Conservation (phyloP, 768 basidiomycete genomes). For the Daedalea quercina region DNA sequence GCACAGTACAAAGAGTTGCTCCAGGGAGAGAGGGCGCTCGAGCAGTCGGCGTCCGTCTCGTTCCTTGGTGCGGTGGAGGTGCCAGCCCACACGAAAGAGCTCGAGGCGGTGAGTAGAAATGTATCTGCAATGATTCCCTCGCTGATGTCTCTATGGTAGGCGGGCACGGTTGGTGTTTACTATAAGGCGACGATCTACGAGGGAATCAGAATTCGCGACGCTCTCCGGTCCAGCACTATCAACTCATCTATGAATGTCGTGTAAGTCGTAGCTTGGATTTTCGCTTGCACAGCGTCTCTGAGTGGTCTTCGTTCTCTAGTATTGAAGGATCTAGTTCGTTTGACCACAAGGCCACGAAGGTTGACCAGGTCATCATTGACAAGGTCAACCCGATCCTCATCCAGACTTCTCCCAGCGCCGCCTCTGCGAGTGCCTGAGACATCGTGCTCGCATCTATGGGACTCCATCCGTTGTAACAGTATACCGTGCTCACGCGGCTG, state of each 20-base stretch:
- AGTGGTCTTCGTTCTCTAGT: background rate
- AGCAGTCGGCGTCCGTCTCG: constrained; percentile 23
- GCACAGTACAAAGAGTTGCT: constrained; percentile 34
- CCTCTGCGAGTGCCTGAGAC: no score
- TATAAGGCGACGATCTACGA: constrained; percentile 18
- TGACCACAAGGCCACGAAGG: background rate
- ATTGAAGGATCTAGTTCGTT: background rate
- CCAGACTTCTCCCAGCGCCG: no score
- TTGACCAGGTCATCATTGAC: background rate
- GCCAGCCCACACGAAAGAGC: background rate
- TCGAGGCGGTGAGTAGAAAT: background rate
- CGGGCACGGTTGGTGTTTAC: constrained; percentile 21
- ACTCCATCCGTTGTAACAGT: no score
- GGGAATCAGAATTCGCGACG: constrained; percentile 14
- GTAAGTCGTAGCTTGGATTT: background rate
- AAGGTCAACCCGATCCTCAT: background rate
- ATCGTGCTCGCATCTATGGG: no score
- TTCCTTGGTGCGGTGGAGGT: constrained; percentile 22
- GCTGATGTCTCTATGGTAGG: constrained; percentile 13
- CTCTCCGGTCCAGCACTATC: constrained; percentile 16
- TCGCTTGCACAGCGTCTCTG: background rate
- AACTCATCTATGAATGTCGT: constrained; percentile 18
- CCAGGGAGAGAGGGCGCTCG: constrained; percentile 16
- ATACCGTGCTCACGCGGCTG: no score
- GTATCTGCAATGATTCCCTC: background rate